Conservation (phyloP, 371 early-diverging fungal species). For the Syncephalis plumigaleata region DNA sequence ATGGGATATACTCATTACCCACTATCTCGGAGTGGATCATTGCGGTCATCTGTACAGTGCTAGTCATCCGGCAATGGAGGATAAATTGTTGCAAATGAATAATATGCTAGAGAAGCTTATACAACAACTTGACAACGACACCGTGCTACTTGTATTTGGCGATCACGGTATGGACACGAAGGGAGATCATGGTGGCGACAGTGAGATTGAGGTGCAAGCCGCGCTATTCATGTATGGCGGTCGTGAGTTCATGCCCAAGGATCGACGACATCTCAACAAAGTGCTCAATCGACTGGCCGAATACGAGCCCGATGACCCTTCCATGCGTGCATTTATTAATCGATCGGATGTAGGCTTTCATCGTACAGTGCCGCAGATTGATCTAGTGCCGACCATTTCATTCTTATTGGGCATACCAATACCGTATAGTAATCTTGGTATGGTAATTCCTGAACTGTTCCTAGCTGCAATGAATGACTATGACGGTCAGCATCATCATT, state of each 20-base stretch:
- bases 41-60: constrained; percentile 90
- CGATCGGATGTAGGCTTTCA: not conserved
- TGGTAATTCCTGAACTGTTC: constrained; percentile 54
- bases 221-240: constrained; percentile 62
- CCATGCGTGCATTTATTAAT: not conserved
- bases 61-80: constrained; percentile 65
- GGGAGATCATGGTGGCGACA: constrained; percentile 98
- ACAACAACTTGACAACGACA: constrained; percentile 57
- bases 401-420: constrained; percentile 55
- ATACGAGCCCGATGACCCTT: not conserved
- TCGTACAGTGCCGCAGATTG: constrained; percentile 58
- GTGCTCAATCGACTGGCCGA: not conserved
- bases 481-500: constrained; percentile 6
- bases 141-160: constrained; percentile 85
- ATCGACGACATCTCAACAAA: not conserved
- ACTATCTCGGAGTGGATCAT: constrained; percentile 93
- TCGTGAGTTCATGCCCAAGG: constrained; percentile 11
- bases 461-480: constrained; percentile 2
- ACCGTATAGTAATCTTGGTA: constrained; percentile 73
- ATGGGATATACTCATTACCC: constrained; percentile 75
- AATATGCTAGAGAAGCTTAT: constrained; percentile 46
- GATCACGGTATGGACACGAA: constrained; percentile 98
- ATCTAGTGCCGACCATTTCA: constrained; percentile 63
- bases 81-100: constrained; percentile 74
- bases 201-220: constrained; percentile 71